Base-by-base conservation (phyloP, 805 yeast species). In the Yarrowia divulgata region DNA sequence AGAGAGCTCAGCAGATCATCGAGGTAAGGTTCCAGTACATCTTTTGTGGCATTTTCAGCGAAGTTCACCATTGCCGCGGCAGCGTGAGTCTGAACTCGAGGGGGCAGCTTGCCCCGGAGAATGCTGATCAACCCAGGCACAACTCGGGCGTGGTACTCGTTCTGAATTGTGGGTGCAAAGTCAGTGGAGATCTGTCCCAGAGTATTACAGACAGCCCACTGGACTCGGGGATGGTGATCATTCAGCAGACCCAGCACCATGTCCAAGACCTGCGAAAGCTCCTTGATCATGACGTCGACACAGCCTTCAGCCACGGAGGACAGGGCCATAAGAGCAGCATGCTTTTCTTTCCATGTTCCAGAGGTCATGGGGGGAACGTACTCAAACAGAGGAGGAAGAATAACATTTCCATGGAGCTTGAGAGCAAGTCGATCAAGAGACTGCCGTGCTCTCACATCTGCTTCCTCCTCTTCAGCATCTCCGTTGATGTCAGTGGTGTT, bases 291-390 rank as follows among this genome's bases (percentile, higher is more conserved):
- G 14, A 90, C 92, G 73, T 93, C 98, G 62, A 91, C 85, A 80
- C 98, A 94, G 66, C 99, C 99, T 81, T 95, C 99, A 48, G 98
- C 98, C 29, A 97, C 97, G 6, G 97, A 88, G 0, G 98, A 93
- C 35, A 95, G 81, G 0, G 98, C 98, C 98, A 95, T 95, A 69
- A 95, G 81, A 1, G 98, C 97, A 32, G 97, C 99, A 77, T 93
- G 97, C 71, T 97, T 89, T 77, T 93, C 97, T 78, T 97, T 88
- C 99, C 99, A 95, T 71, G 87, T 85, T 40, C 81, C 77, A 1
- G 97, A 88, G 23, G 91, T 79, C 97, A 95, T 91, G 69, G 85
- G 87, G 19, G 97, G 97, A 70, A 95, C 83, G 77, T 86, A 90
- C 76, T 90, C 90, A 81, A 95, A 95, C 69, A 95, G 82, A 18